Evolutionary conservation across 169 alveolate species (phyloP), one percentile per base, ranked within the genome.

Genomic region (Condylostoma magnum): DNA sequence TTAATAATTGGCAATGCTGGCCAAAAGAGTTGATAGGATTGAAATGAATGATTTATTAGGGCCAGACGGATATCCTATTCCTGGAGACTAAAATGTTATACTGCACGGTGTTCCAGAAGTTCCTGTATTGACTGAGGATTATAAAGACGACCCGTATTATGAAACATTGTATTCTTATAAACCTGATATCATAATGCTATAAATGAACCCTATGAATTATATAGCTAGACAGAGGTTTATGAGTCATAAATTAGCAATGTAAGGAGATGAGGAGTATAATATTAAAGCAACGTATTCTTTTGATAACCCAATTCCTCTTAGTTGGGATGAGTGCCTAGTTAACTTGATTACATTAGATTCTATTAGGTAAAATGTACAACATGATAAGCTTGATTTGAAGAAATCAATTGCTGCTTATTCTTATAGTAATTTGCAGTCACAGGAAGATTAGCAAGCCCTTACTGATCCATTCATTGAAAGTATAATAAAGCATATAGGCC

Each of bases 251-350:
- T 67, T 83, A 31, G 93, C 95, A 4, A 28, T 89, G 18, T 51
- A 89, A 65, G 84, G 79, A 36, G 85, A 83, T 6, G 93, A 85
- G 54, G 95, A 87, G 38, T 89, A 89, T 58, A 87, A 83, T 33
- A 54, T 20, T 30, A 65, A 79, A 46, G 93, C 80, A 5, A 58
- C 71, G 1, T 77, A 75, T 10, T 37, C 72, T 38, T 53, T 83
- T 31, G 85, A 89, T 44, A 76, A 77, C 31, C 85, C 89, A 0
- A 58, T 74, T 25, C 93, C 93, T 10, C 43, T 66, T 34, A 60
- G 85, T 36, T 89, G 95, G 95, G 93, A 89, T 41, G 95, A 89
- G 66, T 80, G 87, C 18, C 86, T 83, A 0, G 90, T 89, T 10
- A 89, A 89, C 67, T 38, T 80, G 12, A 77, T 83, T 25, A 82